Base-by-base conservation (phyloP, 2,329 filamentous ascomycete genomes). In the Fusarium dimerum region DNA sequence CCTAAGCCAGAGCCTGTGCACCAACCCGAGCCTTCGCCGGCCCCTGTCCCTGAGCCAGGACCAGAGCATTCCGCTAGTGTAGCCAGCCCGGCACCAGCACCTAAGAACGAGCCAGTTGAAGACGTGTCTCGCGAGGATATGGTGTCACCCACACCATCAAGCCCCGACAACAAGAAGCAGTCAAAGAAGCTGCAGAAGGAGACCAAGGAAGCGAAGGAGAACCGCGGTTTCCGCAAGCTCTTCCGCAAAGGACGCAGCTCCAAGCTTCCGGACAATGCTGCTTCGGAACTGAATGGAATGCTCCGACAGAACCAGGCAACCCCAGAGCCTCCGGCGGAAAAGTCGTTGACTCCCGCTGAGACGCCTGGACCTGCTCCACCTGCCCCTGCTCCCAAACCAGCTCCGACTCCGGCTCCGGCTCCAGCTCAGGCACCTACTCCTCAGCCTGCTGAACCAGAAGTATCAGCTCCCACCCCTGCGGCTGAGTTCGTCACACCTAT, bases 231-330 rank as follows among this genome's bases (percentile, higher is more conserved):
- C 61, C 81, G 81, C 56, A 88, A 87, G 70, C 75, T 89, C 40
- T 89, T 89, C 43, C 81, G 84, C 60, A 87, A 84, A 72, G 85
- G 85, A 64, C 76, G 80, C 54, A 65, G 72, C 52, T 86, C 79
- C 36, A 87, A 81, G 70, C 63, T 80, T 18, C 79, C 78, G 8
- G 80, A 84, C 1, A 79, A 80, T 53, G 78, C 81, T 38, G 75
- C 75, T 51, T 72, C 71, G 54, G 80, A 80, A 62, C 70, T 78
- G 56, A 81, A 75, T 68, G 75, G 65, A 63, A 79, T 80, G 76
- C 77, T 80, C 60, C 76, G 70, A 20, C 66, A 73, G 40, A 68
- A 76, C 39, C 61, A 70, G 20, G 52, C 56, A 34, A 62, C 58
- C 9, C 57, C 62, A 51, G 66, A 64, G 42, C 63, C 50, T 12